Percentiles rank a stretch among this genome's conserved stretches.
Conservation (phyloP, 2,329 filamentous ascomycete species). For the Scedosporium dehoogii region DNA sequence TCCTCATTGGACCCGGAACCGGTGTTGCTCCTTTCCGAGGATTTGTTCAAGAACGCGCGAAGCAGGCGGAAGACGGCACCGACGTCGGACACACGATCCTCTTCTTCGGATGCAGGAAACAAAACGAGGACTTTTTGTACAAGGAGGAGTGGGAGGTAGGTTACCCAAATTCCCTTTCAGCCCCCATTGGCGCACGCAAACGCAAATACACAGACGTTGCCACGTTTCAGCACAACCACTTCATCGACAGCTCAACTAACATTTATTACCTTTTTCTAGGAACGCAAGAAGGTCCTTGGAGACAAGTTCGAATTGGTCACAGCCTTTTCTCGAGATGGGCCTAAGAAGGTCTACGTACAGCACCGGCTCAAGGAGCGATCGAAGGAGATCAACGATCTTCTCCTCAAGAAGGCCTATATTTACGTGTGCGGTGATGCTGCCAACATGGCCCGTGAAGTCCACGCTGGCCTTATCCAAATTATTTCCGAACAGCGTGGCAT, state of each 20-base stretch:
- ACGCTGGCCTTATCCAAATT: conserved; percentile 75
- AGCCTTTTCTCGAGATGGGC: conserved; percentile 83
- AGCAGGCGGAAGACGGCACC: conserved; percentile 68
- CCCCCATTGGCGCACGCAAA: neutral
- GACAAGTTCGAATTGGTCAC: conserved; percentile 86
- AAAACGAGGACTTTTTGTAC: conserved; percentile 87
- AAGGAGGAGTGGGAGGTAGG: conserved; percentile 79
- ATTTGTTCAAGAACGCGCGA: conserved; percentile 88
- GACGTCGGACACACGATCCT: conserved; percentile 79
- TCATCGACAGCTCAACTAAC: neutral
- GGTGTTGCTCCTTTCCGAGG: conserved; percentile 94
- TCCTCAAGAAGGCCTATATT: conserved; percentile 82
- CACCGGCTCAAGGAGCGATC: conserved; percentile 78
- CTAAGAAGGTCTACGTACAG: conserved; percentile 94
- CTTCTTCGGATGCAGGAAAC: conserved; percentile 91
- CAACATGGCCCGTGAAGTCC: conserved; percentile 94
- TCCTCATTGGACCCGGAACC: conserved; percentile 93
- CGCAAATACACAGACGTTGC: neutral
- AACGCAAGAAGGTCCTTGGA: conserved; percentile 73
- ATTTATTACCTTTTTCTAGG: conserved; percentile 35
- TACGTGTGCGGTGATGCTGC: conserved; percentile 98
- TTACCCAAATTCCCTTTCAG: conserved; percentile 23
- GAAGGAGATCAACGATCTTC: conserved; percentile 75
- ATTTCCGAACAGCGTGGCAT: conserved; percentile 76
- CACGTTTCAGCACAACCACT: neutral